A percentile compares a stretch with the other conserved stretches of the same genome.
Conservation (phyloP, 257 asterid species). For the Petunia axillaris region DNA sequence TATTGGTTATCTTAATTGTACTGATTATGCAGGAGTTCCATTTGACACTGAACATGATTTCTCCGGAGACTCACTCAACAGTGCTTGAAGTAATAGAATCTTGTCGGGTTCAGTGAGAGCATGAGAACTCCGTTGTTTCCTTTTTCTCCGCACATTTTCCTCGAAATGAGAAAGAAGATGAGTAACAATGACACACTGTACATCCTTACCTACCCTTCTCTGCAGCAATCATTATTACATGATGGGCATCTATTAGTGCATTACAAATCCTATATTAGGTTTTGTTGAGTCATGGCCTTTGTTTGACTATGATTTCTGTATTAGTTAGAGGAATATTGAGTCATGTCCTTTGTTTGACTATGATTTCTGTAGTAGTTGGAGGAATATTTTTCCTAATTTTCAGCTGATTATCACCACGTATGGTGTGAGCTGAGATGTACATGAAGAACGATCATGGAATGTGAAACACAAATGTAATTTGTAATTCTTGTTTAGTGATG, state of each 20-base stretch:
- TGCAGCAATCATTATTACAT: slow-evolving; percentile 3
- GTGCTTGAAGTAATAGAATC: slow-evolving; percentile 85
- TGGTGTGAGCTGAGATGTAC: slow-evolving; percentile 38
- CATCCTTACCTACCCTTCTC: slow-evolving; percentile 4
- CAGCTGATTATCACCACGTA: slow-evolving; percentile 13
- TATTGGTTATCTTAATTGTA: neutral
- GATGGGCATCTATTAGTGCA: slow-evolving; percentile 21
- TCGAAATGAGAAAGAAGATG: neutral
- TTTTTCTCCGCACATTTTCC: neutral
- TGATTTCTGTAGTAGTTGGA: slow-evolving; percentile 25
- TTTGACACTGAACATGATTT: slow-evolving; percentile 68
- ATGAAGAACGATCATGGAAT: neutral
- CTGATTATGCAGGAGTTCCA: slow-evolving; percentile 65
- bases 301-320: slow-evolving; percentile 26
- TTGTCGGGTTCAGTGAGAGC: slow-evolving; percentile 63
- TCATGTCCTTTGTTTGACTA: slow-evolving; percentile 18
- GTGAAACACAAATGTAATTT: slow-evolving; percentile 20
- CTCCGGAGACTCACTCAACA: slow-evolving; percentile 68
- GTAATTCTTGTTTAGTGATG: slow-evolving; percentile 8
- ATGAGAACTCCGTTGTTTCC: neutral
- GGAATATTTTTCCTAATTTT: slow-evolving; percentile 23
- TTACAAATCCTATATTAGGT: slow-evolving; percentile 30
- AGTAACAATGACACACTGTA: slow-evolving; percentile 12
- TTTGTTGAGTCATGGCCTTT: slow-evolving; percentile 19
- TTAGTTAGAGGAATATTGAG: neutral